Base-by-base conservation (phyloP, 2,329 filamentous ascomycete species). In the Paracorniculantispora psalliotae region DNA sequence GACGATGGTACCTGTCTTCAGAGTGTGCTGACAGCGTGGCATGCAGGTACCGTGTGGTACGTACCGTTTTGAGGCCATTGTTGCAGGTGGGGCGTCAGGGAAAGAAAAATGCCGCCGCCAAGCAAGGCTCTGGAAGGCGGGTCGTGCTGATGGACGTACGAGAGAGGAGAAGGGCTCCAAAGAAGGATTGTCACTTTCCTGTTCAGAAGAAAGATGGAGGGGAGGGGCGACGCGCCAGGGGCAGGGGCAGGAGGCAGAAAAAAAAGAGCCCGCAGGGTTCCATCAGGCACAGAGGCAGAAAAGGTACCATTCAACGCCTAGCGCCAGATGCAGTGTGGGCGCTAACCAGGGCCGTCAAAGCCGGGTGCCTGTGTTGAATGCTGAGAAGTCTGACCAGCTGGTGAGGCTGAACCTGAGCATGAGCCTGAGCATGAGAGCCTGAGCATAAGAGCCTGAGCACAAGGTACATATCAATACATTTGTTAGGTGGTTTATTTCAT, bases 91-190 rank as follows among this genome's bases (percentile, higher is more conserved):
- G 30, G 6, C 30, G 30, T 12, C 30, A 33, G 30, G 30, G 30
- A 12, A 12, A 33, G 30, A n/a, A n/a, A 9, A 26, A n/a, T 39
- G 4, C 37, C 7, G 23, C 17, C 35, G 37, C 50, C 50, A 53
- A 43, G 50, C n/a, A 25, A 53, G 50, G 50, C 50, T 53, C 39
- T 46, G n/a, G 26, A 44, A 55, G 52, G 52, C 28, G 41, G 52
- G 52, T 44, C 52, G 15, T 12, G 21, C 21, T 26, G 4, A 19
- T 26, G 13, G 49, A 37, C 49, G 49, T 19, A 49, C 47, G 43
- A 47, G 43, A 12, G 43, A 17, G 13, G 37, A 46, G 12, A 23
- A 46, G n/a, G n/a, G n/a, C n/a, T n/a, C n/a, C n/a, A n/a, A n/a
- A n/a, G n/a, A n/a, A n/a, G n/a, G n/a, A n/a, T n/a, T n/a, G n/a